Evolutionary conservation across 148 eudicot genomes (phyloP), one percentile per base, ranked within the genome.

Genomic region (Arbutus unedo): DNA sequence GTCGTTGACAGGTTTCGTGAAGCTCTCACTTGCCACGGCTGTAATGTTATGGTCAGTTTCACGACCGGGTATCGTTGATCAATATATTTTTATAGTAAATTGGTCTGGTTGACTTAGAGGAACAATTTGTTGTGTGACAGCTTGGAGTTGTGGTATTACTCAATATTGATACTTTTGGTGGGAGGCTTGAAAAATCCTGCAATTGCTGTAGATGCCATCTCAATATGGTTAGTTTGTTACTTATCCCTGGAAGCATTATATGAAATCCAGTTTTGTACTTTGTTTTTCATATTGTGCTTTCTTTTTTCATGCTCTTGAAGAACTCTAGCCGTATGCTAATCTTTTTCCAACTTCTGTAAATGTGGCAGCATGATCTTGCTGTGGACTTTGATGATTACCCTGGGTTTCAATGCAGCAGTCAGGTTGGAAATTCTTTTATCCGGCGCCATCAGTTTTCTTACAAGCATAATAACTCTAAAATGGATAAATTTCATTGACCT

Each of bases 351-450:
- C 23, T 74, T 57, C 6, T 60, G 45, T 82, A 60, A 9, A 59
- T 77, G 47, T 82, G 75, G 67, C 79, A 90, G 92, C 79, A 87
- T 88, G 91, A 86, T 87, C 76, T 16, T 89, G 51, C 81, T 89
- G 18, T 91, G 93, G 92, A 78, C 88, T 19, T 48, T 91, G 88
- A 88, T 89, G 89, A 74, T 91, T 25, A 76, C 89, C 57, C 79
- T 91, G 8, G 92, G 92, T n/a, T 89, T 88, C 88, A 88, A 89
- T 81, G 91, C 91, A 76, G 90, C 89, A 81, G 86, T 88, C 73
- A 91, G 91, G 92, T 90, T 18, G 60, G 25, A 10, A 44, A 5
- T 81, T 16, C 56, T 43, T 13, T 31, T 31, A 31, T 31, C 38
- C 38, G 38, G 38, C 38, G 38, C 0, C 38, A 31, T 31, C 38